Evolutionary conservation across 441 rosid species (phyloP).

Genomic region (Jatropha multifida): DNA sequence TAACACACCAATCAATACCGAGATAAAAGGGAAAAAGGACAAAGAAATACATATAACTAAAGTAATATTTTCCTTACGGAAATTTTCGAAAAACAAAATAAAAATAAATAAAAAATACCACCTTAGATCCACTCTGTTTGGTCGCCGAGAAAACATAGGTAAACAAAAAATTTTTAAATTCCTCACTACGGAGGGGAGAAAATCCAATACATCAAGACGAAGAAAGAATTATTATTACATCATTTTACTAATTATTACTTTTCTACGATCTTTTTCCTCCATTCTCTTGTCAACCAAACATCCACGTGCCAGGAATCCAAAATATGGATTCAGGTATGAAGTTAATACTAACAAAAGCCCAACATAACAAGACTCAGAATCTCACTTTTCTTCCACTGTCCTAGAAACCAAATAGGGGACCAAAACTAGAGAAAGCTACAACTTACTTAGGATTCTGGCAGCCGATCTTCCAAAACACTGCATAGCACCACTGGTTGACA

Average conservation of each 20-base stretch:
- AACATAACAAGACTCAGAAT: background rate
- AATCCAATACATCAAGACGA: background rate
- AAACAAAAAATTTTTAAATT: background rate
- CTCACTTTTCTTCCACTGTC: background rate
- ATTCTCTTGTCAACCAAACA: background rate
- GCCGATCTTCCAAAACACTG: conserved; percentile 95
- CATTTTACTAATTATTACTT: background rate
- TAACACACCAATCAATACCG: conserved; percentile 22
- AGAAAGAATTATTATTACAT: background rate
- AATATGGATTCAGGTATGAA: background rate
- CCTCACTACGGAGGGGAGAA: background rate
- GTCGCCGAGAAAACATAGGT: conserved; percentile 19
- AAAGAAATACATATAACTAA: background rate
- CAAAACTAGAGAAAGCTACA: background rate
- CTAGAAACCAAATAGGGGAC: conserved; percentile 16
- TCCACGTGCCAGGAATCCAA: background rate
- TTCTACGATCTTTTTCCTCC: background rate
- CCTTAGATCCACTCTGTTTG: conserved; percentile 23
- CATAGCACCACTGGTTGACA: conserved; percentile 75
- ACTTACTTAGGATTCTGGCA: conserved; percentile 83
- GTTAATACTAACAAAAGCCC: background rate
- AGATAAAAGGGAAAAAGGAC: conserved; percentile 9
- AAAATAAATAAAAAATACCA: background rate
- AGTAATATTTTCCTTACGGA: conserved; percentile 6
- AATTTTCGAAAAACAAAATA: background rate